Conservation (phyloP, 495 filamentous ascomycete species). For the Penicillium angulare region DNA sequence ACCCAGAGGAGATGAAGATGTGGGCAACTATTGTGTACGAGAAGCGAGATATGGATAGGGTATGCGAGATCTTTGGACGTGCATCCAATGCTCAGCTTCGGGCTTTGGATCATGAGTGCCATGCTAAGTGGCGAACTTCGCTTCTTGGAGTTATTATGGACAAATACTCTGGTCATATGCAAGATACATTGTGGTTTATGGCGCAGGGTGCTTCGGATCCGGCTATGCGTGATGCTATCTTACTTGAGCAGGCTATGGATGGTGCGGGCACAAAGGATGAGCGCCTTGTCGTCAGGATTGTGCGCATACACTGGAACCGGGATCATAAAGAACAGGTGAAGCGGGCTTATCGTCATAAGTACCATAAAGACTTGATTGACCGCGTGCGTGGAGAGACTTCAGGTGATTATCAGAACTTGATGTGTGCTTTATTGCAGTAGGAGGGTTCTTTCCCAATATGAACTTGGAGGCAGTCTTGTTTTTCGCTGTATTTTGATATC, state of each 20-base stretch:
- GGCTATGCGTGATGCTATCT: slow-evolving; percentile 74
- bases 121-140: slow-evolving; percentile 58
- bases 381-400: slow-evolving; percentile 81
- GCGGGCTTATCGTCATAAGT: slow-evolving; percentile 65
- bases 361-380: slow-evolving; percentile 55
- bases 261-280: slow-evolving; percentile 86
- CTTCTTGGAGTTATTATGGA: slow-evolving; percentile 67
- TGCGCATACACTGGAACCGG: slow-evolving; percentile 78
- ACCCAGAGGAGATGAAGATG: slow-evolving; percentile 62
- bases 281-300: slow-evolving; percentile 67
- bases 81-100: slow-evolving; percentile 76
- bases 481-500: neutral
- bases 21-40: slow-evolving; percentile 74
- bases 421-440: slow-evolving; percentile 43
- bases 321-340: slow-evolving; percentile 69
- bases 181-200: slow-evolving; percentile 76
- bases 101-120: slow-evolving; percentile 72
- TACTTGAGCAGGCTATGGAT: slow-evolving; percentile 82
- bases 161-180: slow-evolving; percentile 92
- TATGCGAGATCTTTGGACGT: slow-evolving; percentile 71
- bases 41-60: slow-evolving; percentile 67
- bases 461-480: neutral
- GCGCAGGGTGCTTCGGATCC: slow-evolving; percentile 74
- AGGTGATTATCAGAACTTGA: slow-evolving; percentile 72
- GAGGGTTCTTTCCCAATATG: too few species aligned